Percentiles rank a stretch among this genome's conserved stretches.
Conservation (phyloP, 129 eudicot genomes). For the Escallonia herrerae region DNA sequence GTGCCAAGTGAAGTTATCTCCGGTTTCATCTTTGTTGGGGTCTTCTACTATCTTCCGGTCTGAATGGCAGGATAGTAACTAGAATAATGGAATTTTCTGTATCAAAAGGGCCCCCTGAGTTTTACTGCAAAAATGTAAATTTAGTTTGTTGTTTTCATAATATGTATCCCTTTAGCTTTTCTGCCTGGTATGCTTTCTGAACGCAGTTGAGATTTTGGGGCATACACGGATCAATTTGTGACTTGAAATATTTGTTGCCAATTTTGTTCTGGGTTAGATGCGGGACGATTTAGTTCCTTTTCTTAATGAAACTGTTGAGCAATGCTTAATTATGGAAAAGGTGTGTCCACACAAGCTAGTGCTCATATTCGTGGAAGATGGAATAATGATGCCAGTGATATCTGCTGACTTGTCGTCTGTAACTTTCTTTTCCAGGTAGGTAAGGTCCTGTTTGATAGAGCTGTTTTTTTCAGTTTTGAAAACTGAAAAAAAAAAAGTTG, state of each 20-base stretch:
- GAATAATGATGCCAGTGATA: too few relatives aligned
- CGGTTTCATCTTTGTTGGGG: neutral
- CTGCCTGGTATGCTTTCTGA: too few relatives aligned
- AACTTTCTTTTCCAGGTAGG: too few relatives aligned
- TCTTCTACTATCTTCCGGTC: neutral
- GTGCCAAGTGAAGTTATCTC: conserved; percentile 17
- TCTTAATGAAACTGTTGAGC: neutral
- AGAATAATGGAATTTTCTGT: conserved; percentile 16
- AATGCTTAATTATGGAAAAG: too few relatives aligned
- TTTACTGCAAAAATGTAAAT: conserved; percentile 21
- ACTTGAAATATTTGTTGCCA: conserved; percentile 2
- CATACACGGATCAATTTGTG: neutral
- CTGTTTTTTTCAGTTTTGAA: too few relatives aligned
- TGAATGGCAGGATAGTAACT: neutral
- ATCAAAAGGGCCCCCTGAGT: neutral
- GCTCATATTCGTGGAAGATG: too few relatives aligned
- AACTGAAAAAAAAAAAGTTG: too few relatives aligned
- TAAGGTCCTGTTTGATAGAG: too few relatives aligned
- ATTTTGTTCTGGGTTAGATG: conserved; percentile 9
- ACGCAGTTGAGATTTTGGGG: neutral
- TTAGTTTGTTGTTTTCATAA: neutral
- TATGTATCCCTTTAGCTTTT: neutral
- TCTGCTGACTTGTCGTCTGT: too few relatives aligned
- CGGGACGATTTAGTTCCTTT: conserved; percentile 5
- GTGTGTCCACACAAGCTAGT: too few relatives aligned